Percentiles rank a stretch among this genome's conserved stretches.
Evolutionary conservation across 345 rosid genomes (phyloP).

Genomic region (Populus euphratica): DNA sequence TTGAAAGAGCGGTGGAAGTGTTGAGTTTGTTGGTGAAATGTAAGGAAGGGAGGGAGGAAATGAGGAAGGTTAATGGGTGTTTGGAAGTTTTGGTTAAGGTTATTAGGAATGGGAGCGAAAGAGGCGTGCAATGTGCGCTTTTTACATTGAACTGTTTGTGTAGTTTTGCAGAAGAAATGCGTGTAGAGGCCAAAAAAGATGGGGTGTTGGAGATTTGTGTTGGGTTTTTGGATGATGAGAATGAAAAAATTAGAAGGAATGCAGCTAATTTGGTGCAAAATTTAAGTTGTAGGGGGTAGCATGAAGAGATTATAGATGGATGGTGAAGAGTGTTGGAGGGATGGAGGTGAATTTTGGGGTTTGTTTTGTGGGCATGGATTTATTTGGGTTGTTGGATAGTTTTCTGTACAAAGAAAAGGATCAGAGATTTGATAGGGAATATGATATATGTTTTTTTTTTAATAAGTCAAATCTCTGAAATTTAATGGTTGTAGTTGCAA

Average conservation of each 20-base stretch:
- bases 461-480: slow-evolving; percentile 29
- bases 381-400: slow-evolving; percentile 31
- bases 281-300: slow-evolving; percentile 36
- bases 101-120: slow-evolving; percentile 54
- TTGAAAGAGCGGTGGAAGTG: slow-evolving; percentile 86
- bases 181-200: slow-evolving; percentile 43
- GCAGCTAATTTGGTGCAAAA: slow-evolving; percentile 61
- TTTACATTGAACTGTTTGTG: slow-evolving; percentile 67
- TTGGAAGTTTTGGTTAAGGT: slow-evolving; percentile 57
- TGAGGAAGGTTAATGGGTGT: slow-evolving; percentile 51
- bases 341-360: slow-evolving; percentile 41
- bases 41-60: slow-evolving; percentile 81
- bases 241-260: slow-evolving; percentile 77
- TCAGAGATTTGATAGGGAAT: slow-evolving; percentile 34
- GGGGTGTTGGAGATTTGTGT: slow-evolving; percentile 65
- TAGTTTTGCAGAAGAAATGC: slow-evolving; percentile 41
- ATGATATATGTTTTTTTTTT: slow-evolving; percentile 13
- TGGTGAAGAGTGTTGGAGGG: slow-evolving; percentile 7
- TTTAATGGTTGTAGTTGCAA: slow-evolving; percentile 24
- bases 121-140: slow-evolving; percentile 68
- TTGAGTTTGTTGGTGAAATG: slow-evolving; percentile 80
- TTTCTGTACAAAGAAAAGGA: slow-evolving; percentile 47
- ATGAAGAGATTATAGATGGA: slow-evolving; percentile 14
- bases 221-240: slow-evolving; percentile 63
- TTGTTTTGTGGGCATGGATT: slow-evolving; percentile 25